Percentiles rank a stretch among this genome's conserved stretches.
Evolutionary conservation across 495 filamentous ascomycete genomes (phyloP).

Genomic region (Daldinia concentrica): DNA sequence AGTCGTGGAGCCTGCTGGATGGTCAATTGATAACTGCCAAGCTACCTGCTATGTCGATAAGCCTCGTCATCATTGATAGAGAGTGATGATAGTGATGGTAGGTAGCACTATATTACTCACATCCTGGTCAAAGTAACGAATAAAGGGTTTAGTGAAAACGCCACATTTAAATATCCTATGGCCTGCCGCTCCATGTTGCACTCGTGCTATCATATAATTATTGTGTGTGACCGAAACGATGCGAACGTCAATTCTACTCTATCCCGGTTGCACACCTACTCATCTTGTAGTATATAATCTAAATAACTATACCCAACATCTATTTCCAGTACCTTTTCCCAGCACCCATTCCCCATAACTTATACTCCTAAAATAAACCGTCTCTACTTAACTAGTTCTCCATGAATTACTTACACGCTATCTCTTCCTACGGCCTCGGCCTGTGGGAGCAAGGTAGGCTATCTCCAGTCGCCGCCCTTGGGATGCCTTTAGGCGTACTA

Average conservation of each 20-base stretch:
- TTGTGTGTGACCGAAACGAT: no score
- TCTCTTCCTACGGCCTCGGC: conserved; percentile 4
- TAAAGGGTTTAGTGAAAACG: no score
- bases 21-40: conserved; percentile 20
- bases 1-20: conserved; percentile 33
- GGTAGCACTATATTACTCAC: no score
- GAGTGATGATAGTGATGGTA: neutral
- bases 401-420: conserved; percentile 9
- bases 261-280: neutral
- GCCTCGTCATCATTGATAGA: conserved; percentile 37
- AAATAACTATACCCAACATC: no score
- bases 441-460: conserved; percentile 1
- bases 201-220: neutral
- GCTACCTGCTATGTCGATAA: conserved; percentile 40
- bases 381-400: neutral
- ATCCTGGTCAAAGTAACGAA: neutral
- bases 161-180: neutral
- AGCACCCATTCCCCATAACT: no score
- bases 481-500: conserved; percentile 4
- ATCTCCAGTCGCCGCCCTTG: conserved; percentile 1
- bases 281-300: no score
- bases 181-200: no score
- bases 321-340: no score
- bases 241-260: neutral
- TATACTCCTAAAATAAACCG: neutral